Percentiles rank a stretch among this genome's conserved stretches.
Evolutionary conservation across 805 yeast genomes (phyloP).

Genomic region (Candida gorgasii): DNA sequence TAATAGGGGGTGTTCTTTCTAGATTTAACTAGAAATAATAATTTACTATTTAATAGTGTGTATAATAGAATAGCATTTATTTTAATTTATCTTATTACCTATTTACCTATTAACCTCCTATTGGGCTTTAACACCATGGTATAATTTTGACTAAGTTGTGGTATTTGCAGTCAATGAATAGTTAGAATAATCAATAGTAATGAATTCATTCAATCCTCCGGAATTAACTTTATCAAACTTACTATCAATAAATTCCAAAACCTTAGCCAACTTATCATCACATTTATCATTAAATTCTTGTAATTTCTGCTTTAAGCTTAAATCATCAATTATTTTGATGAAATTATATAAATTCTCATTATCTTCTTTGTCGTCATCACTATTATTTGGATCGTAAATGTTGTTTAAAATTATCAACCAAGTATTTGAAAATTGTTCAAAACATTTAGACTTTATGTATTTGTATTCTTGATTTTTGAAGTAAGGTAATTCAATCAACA

Average conservation of each 20-base stretch:
- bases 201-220: constrained; percentile 32
- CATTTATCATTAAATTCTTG: constrained; percentile 46
- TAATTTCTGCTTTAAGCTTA: constrained; percentile 43
- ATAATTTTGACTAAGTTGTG: no score
- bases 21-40: constrained; percentile 39
- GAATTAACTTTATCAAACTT: constrained; percentile 27
- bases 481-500: constrained; percentile 64
- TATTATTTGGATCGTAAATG: constrained; percentile 15
- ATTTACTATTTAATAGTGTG: constrained; percentile 2
- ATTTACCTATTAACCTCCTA: no score
- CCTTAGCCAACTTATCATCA: constrained; percentile 41
- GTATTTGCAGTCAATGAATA: constrained; percentile 34
- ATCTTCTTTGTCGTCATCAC: constrained; percentile 9
- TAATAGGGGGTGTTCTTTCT: constrained; percentile 48
- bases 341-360: constrained; percentile 18
- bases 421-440: constrained; percentile 59
- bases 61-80: constrained; percentile 9
- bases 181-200: constrained; percentile 45
- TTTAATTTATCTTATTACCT: constrained; percentile 1
- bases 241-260: constrained; percentile 43
- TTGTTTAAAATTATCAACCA: constrained; percentile 51
- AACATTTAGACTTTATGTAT: constrained; percentile 54
- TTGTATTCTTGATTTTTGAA: constrained; percentile 59
- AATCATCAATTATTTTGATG: constrained; percentile 33
- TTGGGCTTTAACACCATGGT: no score